Percentiles rank a stretch among this genome's conserved stretches.
Conservation (phyloP, 768 basidiomycete genomes). For the Coprinopsis marcescibilis region DNA sequence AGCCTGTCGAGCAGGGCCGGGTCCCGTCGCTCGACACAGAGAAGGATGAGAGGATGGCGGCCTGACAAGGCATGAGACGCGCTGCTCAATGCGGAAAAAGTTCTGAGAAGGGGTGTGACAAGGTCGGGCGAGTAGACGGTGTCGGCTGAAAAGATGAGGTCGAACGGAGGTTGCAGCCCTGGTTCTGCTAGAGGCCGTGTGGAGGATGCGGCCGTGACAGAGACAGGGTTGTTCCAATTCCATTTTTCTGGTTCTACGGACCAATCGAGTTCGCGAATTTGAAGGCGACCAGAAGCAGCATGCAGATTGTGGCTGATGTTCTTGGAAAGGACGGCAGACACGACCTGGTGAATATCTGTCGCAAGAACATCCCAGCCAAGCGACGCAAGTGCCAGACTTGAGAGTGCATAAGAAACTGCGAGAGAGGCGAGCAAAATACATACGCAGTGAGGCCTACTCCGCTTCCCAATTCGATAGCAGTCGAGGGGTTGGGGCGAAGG, state of each 20-base stretch:
- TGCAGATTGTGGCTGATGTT: conserved; percentile 57
- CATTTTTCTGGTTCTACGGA: conserved; percentile 47
- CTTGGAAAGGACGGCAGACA: conserved; percentile 50
- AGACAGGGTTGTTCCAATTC: conserved; percentile 41
- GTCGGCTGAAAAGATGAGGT: conserved; percentile 79
- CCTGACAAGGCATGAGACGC: conserved; percentile 26
- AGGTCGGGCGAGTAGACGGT: conserved; percentile 68
- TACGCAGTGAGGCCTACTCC: conserved; percentile 78
- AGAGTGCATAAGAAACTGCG: conserved; percentile 9
- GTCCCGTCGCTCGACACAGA: conserved; percentile 77
- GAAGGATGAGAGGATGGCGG: conserved; percentile 45
- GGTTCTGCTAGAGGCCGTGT: not conserved
- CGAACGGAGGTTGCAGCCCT: conserved; percentile 51
- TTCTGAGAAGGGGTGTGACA: conserved; percentile 61
- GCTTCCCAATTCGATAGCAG: conserved; percentile 73
- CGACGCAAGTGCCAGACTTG: conserved; percentile 58
- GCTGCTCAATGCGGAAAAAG: conserved; percentile 50
- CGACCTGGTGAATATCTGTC: conserved; percentile 65
- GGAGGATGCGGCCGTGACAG: conserved; percentile 15
- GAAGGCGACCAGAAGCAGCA: conserved; percentile 38
- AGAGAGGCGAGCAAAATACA: conserved; percentile 7
- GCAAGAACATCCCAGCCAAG: conserved; percentile 72
- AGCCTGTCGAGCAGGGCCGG: conserved; percentile 54
- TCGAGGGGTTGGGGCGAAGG: conserved; percentile 26
- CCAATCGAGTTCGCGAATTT: conserved; percentile 71